Conservation (phyloP, 2,329 filamentous ascomycete species). For the Lachnellula cervina region DNA sequence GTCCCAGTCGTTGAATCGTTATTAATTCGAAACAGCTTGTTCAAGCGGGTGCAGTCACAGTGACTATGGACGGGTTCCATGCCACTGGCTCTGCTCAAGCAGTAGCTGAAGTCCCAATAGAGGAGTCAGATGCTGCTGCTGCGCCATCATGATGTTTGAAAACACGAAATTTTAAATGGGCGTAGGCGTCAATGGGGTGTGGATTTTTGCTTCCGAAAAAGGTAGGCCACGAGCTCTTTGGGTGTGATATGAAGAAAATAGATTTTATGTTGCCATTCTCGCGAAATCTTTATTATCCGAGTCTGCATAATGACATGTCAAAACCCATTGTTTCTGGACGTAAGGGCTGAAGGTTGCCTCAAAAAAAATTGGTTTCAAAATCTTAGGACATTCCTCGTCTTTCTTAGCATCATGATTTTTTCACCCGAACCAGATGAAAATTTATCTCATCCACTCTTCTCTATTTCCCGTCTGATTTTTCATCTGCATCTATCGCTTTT, state of each 20-base stretch:
- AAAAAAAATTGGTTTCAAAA: neutral
- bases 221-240: neutral
- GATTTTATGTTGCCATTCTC: neutral
- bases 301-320: neutral
- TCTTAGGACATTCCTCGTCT: neutral
- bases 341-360: neutral
- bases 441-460: no score
- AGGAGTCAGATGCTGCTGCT: constrained; percentile 25
- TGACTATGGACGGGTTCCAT: constrained; percentile 77
- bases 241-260: neutral
- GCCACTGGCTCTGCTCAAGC: constrained; percentile 40
- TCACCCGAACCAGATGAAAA: no score
- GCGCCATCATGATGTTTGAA: constrained; percentile 12
- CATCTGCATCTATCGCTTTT: no score
- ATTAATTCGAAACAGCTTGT: constrained; percentile 58
- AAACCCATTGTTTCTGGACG: neutral
- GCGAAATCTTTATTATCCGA: neutral
- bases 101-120: constrained; percentile 25
- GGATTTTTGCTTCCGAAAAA: constrained; percentile 1
- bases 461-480: no score
- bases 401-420: neutral
- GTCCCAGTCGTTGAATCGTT: constrained; percentile 8
- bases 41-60: constrained; percentile 86
- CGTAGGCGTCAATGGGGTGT: constrained; percentile 9
- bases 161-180: constrained; percentile 12